phyloP scores from a whole-genome alignment of 192 early-diverging fungal species.

The Coemansia sp. region DNA sequence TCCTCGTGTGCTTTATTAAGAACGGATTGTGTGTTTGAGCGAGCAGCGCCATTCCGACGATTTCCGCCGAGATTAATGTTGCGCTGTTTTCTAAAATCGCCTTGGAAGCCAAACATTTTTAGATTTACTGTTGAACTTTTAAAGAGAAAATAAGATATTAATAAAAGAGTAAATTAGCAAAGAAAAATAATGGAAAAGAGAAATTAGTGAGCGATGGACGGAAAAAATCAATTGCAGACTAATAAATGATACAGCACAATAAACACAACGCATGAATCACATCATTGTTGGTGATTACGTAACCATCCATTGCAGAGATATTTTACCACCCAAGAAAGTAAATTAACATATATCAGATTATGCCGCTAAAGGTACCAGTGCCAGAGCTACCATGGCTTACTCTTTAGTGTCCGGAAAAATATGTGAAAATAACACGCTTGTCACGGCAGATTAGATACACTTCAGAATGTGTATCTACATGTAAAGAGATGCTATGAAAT shows the following conservation, averaged over 20 bases:
- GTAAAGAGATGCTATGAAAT: no score
- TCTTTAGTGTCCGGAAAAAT: no score
- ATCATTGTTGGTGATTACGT: not conserved
- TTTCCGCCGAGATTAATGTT: constrained; percentile 84
- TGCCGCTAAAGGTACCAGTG: no score
- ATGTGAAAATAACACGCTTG: no score
- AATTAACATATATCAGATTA: no score
- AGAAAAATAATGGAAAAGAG: not conserved
- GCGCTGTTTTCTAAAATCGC: constrained; percentile 71
- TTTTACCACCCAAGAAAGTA: no score
- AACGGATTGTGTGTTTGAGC: constrained; percentile 52
- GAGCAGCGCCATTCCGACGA: constrained; percentile 64
- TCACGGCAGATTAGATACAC: no score
- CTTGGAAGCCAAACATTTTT: constrained; percentile 72
- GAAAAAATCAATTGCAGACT: not conserved
- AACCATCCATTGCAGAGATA: not conserved
- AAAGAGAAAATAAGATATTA: not conserved
- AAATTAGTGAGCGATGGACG: not conserved
- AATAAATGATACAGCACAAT: not conserved
- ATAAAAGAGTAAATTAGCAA: not conserved
- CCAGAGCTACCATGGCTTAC: no score
- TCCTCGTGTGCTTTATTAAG: constrained; percentile 72
- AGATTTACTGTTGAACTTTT: not conserved
- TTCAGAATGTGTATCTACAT: no score
- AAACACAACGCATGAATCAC: not conserved